These are phyloP conservation scores for Marasmius tenuissimus DNA, from an alignment of 1,284 basidiomycete species.

Conservation along the genomic window DNA sequence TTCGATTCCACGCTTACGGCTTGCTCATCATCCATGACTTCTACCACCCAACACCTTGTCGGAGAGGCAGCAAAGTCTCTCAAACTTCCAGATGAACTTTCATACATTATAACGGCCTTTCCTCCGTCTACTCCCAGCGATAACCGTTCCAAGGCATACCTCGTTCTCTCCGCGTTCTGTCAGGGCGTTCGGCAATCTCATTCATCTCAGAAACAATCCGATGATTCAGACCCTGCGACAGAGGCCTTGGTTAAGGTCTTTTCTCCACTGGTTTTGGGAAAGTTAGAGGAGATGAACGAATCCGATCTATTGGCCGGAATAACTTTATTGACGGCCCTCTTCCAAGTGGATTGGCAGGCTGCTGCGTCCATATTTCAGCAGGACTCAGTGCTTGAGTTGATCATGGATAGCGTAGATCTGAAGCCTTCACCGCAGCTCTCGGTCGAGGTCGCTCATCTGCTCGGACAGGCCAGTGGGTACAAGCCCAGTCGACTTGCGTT, in stretches of 20 bases:
- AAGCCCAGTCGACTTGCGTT: slow-evolving; percentile 68
- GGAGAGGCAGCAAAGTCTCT: slow-evolving; percentile 29
- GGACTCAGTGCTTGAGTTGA: slow-evolving; percentile 60
- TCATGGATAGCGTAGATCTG: slow-evolving; percentile 68
- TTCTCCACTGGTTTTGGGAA: slow-evolving; percentile 42
- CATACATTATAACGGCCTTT: slow-evolving; percentile 56
- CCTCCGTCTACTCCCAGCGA: slow-evolving; percentile 42
- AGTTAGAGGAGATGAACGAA: slow-evolving; percentile 57
- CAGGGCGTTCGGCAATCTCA: slow-evolving; percentile 48
- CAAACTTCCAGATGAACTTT: slow-evolving; percentile 53
- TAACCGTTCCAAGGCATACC: slow-evolving; percentile 63
- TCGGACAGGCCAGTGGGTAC: slow-evolving; percentile 72
- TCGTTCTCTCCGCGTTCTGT: slow-evolving; percentile 65
- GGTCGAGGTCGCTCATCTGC: slow-evolving; percentile 63
- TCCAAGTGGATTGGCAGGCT: slow-evolving; percentile 71
- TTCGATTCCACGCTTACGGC: background rate
- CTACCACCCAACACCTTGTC: slow-evolving; percentile 25
- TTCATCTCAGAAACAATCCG: slow-evolving; percentile 26
- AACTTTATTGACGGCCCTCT: slow-evolving; percentile 68
- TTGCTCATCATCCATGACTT: background rate
- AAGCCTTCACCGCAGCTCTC: slow-evolving; percentile 47
- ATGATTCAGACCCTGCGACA: slow-evolving; percentile 41
- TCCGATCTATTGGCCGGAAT: slow-evolving; percentile 48
- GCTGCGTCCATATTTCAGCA: slow-evolving; percentile 61
- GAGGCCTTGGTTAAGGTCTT: slow-evolving; percentile 49